phyloP scores from a whole-genome alignment of 306 rosid species.

The Malus orientalis region DNA sequence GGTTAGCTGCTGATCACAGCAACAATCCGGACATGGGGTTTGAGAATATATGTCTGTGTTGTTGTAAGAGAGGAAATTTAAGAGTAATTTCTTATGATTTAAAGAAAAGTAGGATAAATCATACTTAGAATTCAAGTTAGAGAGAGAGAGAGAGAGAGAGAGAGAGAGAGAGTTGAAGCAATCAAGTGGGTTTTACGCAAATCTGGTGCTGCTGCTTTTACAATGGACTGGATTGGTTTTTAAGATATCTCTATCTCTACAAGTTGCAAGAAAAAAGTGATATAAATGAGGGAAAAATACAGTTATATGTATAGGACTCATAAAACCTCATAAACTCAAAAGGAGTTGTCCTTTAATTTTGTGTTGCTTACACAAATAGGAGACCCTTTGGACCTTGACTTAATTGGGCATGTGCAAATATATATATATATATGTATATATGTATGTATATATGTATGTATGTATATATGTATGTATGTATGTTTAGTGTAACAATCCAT shows the following conservation, averaged over 20 bases:
- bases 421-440: too few relatives aligned
- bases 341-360: constrained; percentile 2
- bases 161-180: constrained; percentile 45
- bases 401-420: constrained; percentile 12
- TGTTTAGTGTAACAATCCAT: background rate
- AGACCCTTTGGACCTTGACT: constrained; percentile 9
- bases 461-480: too few relatives aligned
- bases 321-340: constrained; percentile 14
- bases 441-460: background rate
- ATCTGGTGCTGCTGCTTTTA: constrained; percentile 63
- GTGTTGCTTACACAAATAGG: constrained; percentile 10
- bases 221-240: constrained; percentile 71
- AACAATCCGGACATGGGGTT: constrained; percentile 22
- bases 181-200: constrained; percentile 98
- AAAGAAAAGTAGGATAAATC: constrained; percentile 39
- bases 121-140: constrained; percentile 84
- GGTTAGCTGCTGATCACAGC: background rate
- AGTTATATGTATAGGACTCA: background rate
- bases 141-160: constrained; percentile 27
- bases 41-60: constrained; percentile 34
- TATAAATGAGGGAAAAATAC: constrained; percentile 19
- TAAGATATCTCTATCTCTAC: constrained; percentile 54
- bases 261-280: background rate
- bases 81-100: constrained; percentile 44
- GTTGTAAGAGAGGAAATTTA: constrained; percentile 23